Base-by-base conservation (phyloP, 1,139 yeast genomes). In the Kodamaea sp. region DNA sequence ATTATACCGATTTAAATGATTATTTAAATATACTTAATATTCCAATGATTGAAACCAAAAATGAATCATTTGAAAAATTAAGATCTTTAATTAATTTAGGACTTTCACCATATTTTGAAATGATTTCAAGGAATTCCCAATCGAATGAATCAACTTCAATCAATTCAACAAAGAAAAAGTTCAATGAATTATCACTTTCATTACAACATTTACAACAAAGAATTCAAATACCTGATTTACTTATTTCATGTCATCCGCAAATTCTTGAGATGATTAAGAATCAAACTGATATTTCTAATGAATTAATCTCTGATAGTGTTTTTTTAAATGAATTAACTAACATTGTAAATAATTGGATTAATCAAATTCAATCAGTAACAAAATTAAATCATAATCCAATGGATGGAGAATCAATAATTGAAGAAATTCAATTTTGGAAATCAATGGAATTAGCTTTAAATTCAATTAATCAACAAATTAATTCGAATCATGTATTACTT, bases 391-490 rank as follows among this genome's bases (percentile, higher is more conserved):
- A 74, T 39, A 73, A 73, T 27, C 79, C 86, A 0, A 47, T 61
- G 1, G 79, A 75, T 33, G 89, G 87, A 0, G 65, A 76, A 0
- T 78, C 89, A 0, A 51, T 71, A 6, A 51, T 66, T 1, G 92
- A 85, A 39, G 97, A 90, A 53, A 71, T 84, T 8, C 78, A 73
- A 38, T 90, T 86, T 52, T 90, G 97, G 97, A 66, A 69, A 20
- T 77, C 88, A 0, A 70, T 86, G 69, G 94, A 86, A 51, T 57
- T 63, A 1, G 82, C 89, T 0, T 63, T 90, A 28, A 46, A 54
- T 5, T 67, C 80, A 4, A 69, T 87, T 1, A 75, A 76, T 37
- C 67, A 67, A 2, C 96, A 88, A 55, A 60, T 85, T 2, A 60
- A 70, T 7, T 65, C 78, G 0, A 69, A 72, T 0, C 81, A 78